These are phyloP conservation scores for Arachnomyces sp. DNA, from an alignment of 2,329 filamentous ascomycete species.

Conservation along the genomic window DNA sequence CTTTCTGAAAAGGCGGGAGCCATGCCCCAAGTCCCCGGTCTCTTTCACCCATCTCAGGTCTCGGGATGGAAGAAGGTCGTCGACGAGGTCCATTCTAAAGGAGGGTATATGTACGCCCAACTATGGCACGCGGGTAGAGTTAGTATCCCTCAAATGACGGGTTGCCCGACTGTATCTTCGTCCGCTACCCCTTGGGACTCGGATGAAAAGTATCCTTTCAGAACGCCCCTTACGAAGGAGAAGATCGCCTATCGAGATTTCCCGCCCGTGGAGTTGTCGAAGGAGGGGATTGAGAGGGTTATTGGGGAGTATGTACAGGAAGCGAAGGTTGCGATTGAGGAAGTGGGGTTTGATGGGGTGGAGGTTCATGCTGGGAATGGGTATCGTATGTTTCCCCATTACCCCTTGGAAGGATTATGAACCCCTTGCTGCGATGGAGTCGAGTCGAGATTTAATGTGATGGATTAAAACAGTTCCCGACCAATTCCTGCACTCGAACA, in stretches of 20 bases:
- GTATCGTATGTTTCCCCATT: no score
- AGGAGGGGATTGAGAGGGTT: constrained; percentile 31
- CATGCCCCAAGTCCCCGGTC: constrained; percentile 23
- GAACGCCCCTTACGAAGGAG: no score
- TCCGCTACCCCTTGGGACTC: no score
- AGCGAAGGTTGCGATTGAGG: constrained; percentile 34
- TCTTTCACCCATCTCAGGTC: constrained; percentile 23
- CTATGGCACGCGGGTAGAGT: constrained; percentile 30
- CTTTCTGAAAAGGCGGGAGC: constrained; percentile 22
- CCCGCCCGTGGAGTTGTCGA: constrained; percentile 27
- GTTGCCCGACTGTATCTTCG: no score
- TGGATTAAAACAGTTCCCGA: constrained; percentile 41
- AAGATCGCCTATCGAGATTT: constrained; percentile 18
- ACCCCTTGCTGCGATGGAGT: no score
- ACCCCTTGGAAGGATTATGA: no score
- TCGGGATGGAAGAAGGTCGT: constrained; percentile 25
- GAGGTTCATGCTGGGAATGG: constrained; percentile 34
- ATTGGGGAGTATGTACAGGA: constrained; percentile 33
- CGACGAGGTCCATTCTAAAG: constrained; percentile 26
- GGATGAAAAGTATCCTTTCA: no score
- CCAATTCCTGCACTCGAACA: constrained; percentile 54
- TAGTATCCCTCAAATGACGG: constrained; percentile 22
- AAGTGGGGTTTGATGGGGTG: constrained; percentile 43
- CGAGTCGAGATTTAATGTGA: no score
- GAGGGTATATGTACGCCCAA: constrained; percentile 25